Percentiles rank a stretch among this genome's conserved stretches.
These are phyloP conservation scores for Xylaria sp. DNA, from an alignment of 2,329 filamentous ascomycete genomes.

Conservation along the genomic window DNA sequence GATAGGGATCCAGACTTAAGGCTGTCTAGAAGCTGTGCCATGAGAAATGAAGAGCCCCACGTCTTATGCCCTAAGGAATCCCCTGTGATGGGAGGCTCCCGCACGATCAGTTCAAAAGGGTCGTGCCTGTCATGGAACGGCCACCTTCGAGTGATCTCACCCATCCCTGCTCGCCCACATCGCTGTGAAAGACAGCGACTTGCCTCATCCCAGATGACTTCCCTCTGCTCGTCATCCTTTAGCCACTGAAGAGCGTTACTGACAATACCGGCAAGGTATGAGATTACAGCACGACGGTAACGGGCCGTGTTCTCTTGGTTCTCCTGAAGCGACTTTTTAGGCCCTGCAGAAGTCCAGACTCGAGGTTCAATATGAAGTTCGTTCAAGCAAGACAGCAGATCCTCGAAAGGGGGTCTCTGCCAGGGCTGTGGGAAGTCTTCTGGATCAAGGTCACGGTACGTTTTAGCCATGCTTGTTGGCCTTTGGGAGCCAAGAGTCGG, in stretches of 20 bases:
- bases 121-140: conserved; percentile 55
- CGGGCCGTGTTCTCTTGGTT: conserved; percentile 56
- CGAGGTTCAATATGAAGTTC: conserved; percentile 73
- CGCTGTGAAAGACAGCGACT: conserved; percentile 84
- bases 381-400: conserved; percentile 73
- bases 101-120: conserved; percentile 73
- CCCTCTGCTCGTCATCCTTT: conserved; percentile 70
- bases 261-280: conserved; percentile 76
- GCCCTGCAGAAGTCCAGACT: conserved; percentile 68
- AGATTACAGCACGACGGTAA: conserved; percentile 63
- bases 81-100: conserved; percentile 87
- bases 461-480: conserved; percentile 38
- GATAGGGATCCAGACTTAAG: conserved; percentile 58
- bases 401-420: conserved; percentile 73
- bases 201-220: conserved; percentile 80
- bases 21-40: conserved; percentile 75
- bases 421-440: conserved; percentile 84
- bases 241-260: conserved; percentile 76
- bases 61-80: conserved; percentile 94
- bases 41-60: conserved; percentile 89
- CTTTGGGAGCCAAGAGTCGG: background rate
- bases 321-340: conserved; percentile 55
- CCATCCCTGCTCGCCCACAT: conserved; percentile 78
- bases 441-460: conserved; percentile 48
- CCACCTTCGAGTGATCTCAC: conserved; percentile 66